Evolutionary conservation across 2,329 filamentous ascomycete species (phyloP).

Genomic region (Cladophialophora exuberans): DNA sequence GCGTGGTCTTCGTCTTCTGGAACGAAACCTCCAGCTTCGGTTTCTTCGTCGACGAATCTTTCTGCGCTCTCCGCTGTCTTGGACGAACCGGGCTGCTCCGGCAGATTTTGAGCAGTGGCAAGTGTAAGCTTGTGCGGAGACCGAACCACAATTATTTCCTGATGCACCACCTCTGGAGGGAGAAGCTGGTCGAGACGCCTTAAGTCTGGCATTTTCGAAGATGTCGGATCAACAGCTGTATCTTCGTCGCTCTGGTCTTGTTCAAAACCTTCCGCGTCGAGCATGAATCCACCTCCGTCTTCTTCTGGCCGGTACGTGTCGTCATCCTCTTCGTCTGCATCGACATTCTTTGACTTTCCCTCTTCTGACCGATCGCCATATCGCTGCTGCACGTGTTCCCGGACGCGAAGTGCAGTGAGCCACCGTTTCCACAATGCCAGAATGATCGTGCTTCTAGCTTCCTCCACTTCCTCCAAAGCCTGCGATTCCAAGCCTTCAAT

Average conservation of each 20-base stretch:
- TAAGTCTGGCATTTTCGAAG: slow-evolving; percentile 9
- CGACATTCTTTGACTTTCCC: slow-evolving; percentile 31
- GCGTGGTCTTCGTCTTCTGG: slow-evolving; percentile 8
- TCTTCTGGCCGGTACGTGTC: slow-evolving; percentile 36
- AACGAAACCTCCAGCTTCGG: slow-evolving; percentile 26
- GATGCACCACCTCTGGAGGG: slow-evolving; percentile 26
- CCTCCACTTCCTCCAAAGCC: slow-evolving; percentile 64
- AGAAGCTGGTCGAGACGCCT: slow-evolving; percentile 19
- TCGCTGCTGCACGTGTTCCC: slow-evolving; percentile 67
- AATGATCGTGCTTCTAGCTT: slow-evolving; percentile 53
- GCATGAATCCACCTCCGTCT: slow-evolving; percentile 46
- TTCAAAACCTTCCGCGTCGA: slow-evolving; percentile 36
- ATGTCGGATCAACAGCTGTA: background rate
- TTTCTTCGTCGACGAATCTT: background rate
- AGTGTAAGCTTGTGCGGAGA: slow-evolving; percentile 25
- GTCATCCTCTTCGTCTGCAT: slow-evolving; percentile 40
- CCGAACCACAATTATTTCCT: slow-evolving; percentile 25
- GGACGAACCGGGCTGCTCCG: background rate
- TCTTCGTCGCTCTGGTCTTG: background rate
- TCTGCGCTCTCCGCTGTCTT: background rate
- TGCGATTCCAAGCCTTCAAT: slow-evolving; percentile 70
- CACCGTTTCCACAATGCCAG: slow-evolving; percentile 64
- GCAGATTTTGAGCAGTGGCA: background rate
- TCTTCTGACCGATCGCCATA: slow-evolving; percentile 42
- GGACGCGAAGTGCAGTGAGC: slow-evolving; percentile 67